Conservation (phyloP, 192 early-diverging fungal genomes). For the Podila clonocystis region DNA sequence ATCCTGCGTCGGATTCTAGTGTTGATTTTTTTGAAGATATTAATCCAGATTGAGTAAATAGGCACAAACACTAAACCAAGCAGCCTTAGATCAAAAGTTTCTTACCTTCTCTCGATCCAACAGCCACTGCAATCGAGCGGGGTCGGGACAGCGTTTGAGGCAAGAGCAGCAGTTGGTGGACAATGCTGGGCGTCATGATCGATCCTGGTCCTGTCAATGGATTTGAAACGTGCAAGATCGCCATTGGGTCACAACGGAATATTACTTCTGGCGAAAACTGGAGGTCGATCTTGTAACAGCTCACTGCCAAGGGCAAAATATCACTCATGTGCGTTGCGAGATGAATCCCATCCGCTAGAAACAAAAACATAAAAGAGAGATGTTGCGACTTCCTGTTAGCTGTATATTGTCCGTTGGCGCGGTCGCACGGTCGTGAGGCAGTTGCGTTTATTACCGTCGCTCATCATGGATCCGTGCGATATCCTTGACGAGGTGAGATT, state of each 20-base stretch:
- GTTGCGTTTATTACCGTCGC: conserved; percentile 7
- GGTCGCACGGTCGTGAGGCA: no score
- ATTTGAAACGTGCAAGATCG: conserved; percentile 34
- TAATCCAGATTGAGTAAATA: background rate
- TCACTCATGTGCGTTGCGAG: conserved; percentile 21
- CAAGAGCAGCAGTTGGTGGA: conserved; percentile 27
- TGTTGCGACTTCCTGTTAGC: background rate
- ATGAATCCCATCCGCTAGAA: conserved; percentile 31
- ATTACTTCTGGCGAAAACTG: conserved; percentile 36
- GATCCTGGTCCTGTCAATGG: conserved; percentile 41
- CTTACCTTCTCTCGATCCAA: conserved; percentile 33
- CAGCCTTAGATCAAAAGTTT: background rate
- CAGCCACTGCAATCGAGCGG: conserved; percentile 22
- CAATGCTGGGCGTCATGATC: conserved; percentile 18
- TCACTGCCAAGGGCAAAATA: conserved; percentile 20
- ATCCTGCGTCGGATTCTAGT: background rate
- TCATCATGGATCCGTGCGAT: conserved; percentile 48
- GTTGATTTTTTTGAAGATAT: background rate
- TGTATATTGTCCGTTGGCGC: no score
- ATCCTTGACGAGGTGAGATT: conserved; percentile 36
- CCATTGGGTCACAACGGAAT: conserved; percentile 31
- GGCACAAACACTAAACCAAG: background rate
- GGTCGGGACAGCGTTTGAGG: conserved; percentile 24
- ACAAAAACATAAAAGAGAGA: background rate
- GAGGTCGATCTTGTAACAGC: conserved; percentile 39